A percentile compares a stretch with the other conserved stretches of the same genome.
phyloP scores from a whole-genome alignment of 352 stramenopile species.

The Phytopythium kandeliae region DNA sequence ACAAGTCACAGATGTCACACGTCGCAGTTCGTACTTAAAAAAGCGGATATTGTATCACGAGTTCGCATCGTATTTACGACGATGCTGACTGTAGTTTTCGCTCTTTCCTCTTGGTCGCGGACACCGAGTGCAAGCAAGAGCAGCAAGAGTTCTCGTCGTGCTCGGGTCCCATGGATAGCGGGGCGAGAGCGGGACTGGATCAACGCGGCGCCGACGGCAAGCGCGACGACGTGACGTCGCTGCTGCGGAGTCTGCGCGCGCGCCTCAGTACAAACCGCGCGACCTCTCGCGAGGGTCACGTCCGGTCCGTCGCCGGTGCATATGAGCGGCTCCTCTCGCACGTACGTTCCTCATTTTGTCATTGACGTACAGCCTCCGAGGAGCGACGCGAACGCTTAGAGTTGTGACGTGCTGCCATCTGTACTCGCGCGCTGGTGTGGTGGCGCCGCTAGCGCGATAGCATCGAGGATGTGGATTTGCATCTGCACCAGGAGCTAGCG shows the following conservation, averaged over 20 bases:
- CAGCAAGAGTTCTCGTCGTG: not conserved
- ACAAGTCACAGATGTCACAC: no score
- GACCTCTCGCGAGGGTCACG: slow-evolving; percentile 7
- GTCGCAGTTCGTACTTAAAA: not conserved
- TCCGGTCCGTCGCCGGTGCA: slow-evolving; percentile 26
- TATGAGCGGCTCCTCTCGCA: slow-evolving; percentile 49
- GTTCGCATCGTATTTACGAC: not conserved
- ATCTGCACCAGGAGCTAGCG: slow-evolving; percentile 16
- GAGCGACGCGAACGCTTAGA: not conserved
- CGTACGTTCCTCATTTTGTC: slow-evolving; percentile 16
- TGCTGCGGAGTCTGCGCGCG: slow-evolving; percentile 35
- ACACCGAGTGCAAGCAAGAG: not conserved
- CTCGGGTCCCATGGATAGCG: not conserved
- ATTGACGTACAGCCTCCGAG: no score
- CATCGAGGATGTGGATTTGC: slow-evolving; percentile 5
- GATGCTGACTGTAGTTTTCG: not conserved
- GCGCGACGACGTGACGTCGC: slow-evolving; percentile 19
- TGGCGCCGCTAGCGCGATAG: slow-evolving; percentile 3
- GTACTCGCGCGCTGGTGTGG: not conserved
- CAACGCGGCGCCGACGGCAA: not conserved
- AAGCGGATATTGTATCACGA: not conserved
- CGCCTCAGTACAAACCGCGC: slow-evolving; percentile 14
- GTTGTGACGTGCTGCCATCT: not conserved
- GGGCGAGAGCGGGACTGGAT: not conserved
- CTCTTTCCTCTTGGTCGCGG: slow-evolving; percentile 1